These are phyloP conservation scores for Coemansia sp. DNA, from an alignment of 192 early-diverging fungal species.

Conservation along the genomic window DNA sequence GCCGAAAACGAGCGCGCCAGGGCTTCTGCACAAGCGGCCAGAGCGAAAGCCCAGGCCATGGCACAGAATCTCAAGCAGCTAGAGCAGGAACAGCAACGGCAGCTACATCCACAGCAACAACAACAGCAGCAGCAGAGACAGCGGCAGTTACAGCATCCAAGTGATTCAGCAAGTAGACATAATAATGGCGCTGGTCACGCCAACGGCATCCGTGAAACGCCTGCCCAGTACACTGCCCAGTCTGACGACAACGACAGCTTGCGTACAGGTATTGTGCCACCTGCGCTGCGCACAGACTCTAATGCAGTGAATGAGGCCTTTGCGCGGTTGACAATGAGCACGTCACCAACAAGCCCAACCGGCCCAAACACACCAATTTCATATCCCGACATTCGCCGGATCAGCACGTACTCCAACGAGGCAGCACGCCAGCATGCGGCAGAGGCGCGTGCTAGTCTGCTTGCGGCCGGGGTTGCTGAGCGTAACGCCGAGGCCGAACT, in stretches of 20 bases:
- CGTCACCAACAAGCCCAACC: slow-evolving; percentile 9
- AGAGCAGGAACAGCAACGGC: neutral
- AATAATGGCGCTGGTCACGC: neutral
- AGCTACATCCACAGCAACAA: neutral
- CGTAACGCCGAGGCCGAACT: slow-evolving; percentile 43
- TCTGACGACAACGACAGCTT: neutral
- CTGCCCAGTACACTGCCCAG: slow-evolving; percentile 7
- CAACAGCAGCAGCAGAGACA: slow-evolving; percentile 2
- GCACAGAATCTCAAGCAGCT: slow-evolving; percentile 9
- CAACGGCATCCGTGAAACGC: slow-evolving; percentile 4
- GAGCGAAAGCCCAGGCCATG: slow-evolving; percentile 22
- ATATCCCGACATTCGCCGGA: slow-evolving; percentile 28
- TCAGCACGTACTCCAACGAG: slow-evolving; percentile 24
- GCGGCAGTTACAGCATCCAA: neutral
- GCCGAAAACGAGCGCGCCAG: slow-evolving; percentile 19
- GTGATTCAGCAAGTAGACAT: neutral
- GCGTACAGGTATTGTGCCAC: neutral
- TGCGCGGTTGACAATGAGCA: slow-evolving; percentile 25
- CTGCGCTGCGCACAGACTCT: slow-evolving; percentile 14
- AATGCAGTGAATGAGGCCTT: slow-evolving; percentile 27
- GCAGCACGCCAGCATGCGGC: slow-evolving; percentile 37
- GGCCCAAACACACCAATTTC: neutral
- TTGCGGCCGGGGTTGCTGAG: slow-evolving; percentile 42
- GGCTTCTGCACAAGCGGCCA: slow-evolving; percentile 26
- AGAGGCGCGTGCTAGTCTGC: slow-evolving; percentile 49